Evolutionary conservation across 257 asterid genomes (phyloP).

Genomic region (Datura wrightii): DNA sequence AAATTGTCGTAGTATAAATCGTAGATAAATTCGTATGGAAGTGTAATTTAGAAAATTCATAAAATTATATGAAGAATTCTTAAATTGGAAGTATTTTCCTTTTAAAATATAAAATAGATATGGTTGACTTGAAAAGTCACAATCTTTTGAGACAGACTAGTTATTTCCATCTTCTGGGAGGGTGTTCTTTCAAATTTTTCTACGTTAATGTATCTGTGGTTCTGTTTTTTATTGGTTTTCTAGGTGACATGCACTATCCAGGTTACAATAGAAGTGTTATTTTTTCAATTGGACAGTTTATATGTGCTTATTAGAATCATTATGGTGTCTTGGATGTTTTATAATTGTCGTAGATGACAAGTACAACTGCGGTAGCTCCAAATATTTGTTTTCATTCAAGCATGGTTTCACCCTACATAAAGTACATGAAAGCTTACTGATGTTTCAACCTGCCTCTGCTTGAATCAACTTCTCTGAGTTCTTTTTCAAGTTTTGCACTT

Average conservation of each 20-base stretch:
- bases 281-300: background rate
- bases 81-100: background rate
- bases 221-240: background rate
- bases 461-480: background rate
- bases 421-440: slow-evolving; percentile 14
- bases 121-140: background rate
- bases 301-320: background rate
- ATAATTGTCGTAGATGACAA: background rate
- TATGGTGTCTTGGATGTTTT: background rate
- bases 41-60: background rate
- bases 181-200: background rate
- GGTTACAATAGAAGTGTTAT: background rate
- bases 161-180: background rate
- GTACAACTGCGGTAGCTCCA: background rate
- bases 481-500: background rate
- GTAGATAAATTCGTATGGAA: background rate
- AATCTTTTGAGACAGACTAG: slow-evolving; percentile 15
- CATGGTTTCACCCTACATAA: background rate
- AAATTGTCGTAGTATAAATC: background rate
- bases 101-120: background rate
- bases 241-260: background rate
- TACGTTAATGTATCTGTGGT: background rate
- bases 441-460: background rate
- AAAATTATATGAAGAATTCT: background rate
- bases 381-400: background rate